A percentile compares a stretch with the other conserved stretches of the same genome.
Evolutionary conservation across 108 stramenopile species (phyloP).

Genomic region (Pseudonitzschia delicatissima): DNA sequence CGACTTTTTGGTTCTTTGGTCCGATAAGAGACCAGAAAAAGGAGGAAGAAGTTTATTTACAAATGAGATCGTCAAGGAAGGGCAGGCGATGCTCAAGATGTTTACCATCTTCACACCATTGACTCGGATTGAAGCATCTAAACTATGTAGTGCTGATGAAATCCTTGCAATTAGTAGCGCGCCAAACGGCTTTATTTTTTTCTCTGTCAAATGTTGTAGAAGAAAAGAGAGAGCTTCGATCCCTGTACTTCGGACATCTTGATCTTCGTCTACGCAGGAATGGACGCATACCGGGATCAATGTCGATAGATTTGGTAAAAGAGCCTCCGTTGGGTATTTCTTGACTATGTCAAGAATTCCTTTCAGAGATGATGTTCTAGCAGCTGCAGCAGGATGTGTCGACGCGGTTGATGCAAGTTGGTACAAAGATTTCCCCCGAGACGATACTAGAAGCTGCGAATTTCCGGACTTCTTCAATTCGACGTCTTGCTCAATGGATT

Average conservation of each 20-base stretch:
- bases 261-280: conserved; percentile 66
- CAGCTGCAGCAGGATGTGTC: conserved; percentile 66
- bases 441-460: conserved; percentile 43
- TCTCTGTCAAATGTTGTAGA: conserved; percentile 22
- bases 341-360: conserved; percentile 63
- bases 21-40: conserved; percentile 22
- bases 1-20: conserved; percentile 12
- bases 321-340: conserved; percentile 28
- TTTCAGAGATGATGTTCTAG: conserved; percentile 57
- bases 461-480: conserved; percentile 28
- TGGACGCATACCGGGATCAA: conserved; percentile 42
- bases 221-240: conserved; percentile 48
- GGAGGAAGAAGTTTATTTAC: conserved; percentile 18
- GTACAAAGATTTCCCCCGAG: conserved; percentile 57
- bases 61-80: conserved; percentile 7
- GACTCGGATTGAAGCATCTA: conserved; percentile 56
- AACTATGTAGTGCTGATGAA: conserved; percentile 73
- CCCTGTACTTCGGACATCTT: conserved; percentile 53
- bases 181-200: conserved; percentile 53
- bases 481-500: conserved; percentile 25
- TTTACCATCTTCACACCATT: conserved; percentile 55
- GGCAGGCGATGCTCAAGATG: conserved; percentile 41
- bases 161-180: conserved; percentile 60
- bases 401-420: conserved; percentile 46
- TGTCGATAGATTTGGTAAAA: conserved; percentile 49